Percentiles rank a stretch among this genome's conserved stretches.
Evolutionary conservation across 1,284 basidiomycete genomes (phyloP).

Genomic region (Gymnopus androsaceus): DNA sequence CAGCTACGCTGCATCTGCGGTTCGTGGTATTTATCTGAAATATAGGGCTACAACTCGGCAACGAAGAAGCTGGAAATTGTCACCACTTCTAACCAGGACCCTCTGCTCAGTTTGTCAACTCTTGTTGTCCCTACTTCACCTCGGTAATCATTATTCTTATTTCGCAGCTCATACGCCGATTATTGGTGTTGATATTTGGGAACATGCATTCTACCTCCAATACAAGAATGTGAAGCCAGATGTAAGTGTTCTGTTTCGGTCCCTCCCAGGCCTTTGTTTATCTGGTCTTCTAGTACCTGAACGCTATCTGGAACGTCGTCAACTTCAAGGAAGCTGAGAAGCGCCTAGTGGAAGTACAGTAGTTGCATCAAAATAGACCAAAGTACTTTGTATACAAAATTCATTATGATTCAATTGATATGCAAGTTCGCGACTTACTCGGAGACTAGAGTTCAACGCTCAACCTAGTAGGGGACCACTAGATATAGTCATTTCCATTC

Average conservation of each 20-base stretch:
- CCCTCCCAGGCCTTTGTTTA: background rate
- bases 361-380: slow-evolving; percentile 26
- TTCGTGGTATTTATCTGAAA: background rate
- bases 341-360: slow-evolving; percentile 58
- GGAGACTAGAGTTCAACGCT: too few relatives aligned
- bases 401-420: too few relatives aligned
- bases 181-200: slow-evolving; percentile 97
- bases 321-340: slow-evolving; percentile 90
- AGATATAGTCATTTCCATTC: too few relatives aligned
- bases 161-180: slow-evolving; percentile 75
- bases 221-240: slow-evolving; percentile 93
- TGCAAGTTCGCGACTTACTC: too few relatives aligned
- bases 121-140: slow-evolving; percentile 2
- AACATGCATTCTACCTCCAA: slow-evolving; percentile 90
- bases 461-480: too few relatives aligned
- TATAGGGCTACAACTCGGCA: slow-evolving; percentile 71
- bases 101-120: slow-evolving; percentile 66
- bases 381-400: background rate
- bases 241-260: slow-evolving; percentile 48
- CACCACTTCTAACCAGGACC: slow-evolving; percentile 97
- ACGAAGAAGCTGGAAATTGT: slow-evolving; percentile 84
- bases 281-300: slow-evolving; percentile 67
- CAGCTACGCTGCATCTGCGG: background rate
- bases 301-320: slow-evolving; percentile 90
- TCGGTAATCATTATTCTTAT: background rate